These are phyloP conservation scores for Asterochloris sp. DNA, from an alignment of 139 green algal species.

Conservation along the genomic window DNA sequence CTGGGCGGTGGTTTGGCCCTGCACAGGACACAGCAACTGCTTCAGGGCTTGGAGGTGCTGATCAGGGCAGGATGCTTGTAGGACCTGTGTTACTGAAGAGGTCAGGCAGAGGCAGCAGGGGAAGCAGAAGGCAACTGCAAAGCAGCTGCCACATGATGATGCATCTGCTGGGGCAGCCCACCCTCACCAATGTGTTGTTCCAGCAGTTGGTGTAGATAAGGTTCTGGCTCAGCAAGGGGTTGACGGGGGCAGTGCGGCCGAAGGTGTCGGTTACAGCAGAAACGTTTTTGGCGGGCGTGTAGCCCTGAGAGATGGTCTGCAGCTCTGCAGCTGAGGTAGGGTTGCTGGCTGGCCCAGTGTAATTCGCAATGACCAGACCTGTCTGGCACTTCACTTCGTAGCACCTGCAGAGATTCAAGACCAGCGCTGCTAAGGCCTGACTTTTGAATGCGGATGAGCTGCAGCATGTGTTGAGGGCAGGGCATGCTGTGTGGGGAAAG, in stretches of 20 bases:
- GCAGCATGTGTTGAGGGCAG: not conserved
- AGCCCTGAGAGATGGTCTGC: too few relatives aligned
- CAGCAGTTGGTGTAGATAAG: conserved; percentile 32
- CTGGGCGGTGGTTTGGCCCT: too few relatives aligned
- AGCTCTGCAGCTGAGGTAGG: not conserved
- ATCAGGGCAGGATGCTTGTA: too few relatives aligned
- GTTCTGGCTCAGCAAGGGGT: conserved; percentile 7
- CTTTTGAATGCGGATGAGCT: not conserved
- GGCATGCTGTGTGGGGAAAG: not conserved
- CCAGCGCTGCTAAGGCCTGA: not conserved
- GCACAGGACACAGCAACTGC: too few relatives aligned
- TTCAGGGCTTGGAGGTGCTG: too few relatives aligned
- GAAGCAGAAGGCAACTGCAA: too few relatives aligned
- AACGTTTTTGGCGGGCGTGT: too few relatives aligned
- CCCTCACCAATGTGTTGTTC: conserved; percentile 16
- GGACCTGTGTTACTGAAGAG: too few relatives aligned
- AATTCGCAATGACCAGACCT: conserved; percentile 19
- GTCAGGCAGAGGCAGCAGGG: too few relatives aligned
- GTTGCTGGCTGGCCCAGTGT: conserved; percentile 5
- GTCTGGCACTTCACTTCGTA: conserved; percentile 9
- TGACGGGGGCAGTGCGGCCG: conserved; percentile 27
- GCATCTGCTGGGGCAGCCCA: conserved; percentile 20
- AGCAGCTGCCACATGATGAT: not conserved
- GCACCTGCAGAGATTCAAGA: not conserved
- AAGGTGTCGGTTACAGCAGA: conserved; percentile 5